Conservation (phyloP, 2,329 filamentous ascomycete species). For the Calonectria pauciramosa region DNA sequence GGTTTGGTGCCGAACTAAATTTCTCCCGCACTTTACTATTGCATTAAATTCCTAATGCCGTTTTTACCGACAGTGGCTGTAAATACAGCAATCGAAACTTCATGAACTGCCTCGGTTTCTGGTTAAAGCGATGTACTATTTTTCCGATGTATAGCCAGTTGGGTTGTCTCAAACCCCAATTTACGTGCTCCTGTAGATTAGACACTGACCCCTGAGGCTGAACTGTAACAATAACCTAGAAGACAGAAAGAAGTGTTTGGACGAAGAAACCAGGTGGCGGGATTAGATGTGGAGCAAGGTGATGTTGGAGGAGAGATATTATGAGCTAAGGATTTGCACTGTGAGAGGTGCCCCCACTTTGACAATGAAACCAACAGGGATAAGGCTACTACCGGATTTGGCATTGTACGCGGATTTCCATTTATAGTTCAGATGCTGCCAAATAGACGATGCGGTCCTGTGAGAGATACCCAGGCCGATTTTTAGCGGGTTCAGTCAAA, state of each 20-base stretch:
- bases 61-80: not conserved
- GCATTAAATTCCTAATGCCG: too few species aligned
- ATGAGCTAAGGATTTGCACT: too few species aligned
- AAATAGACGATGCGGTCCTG: not conserved
- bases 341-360: too few species aligned
- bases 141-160: not conserved
- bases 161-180: not conserved
- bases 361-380: too few species aligned
- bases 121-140: not conserved
- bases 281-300: too few species aligned
- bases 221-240: too few species aligned
- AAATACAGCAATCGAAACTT: accelerated
- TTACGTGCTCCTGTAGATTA: not conserved
- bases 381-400: not conserved
- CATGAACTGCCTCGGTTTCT: accelerated
- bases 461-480: not conserved
- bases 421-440: not conserved
- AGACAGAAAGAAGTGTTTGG: too few species aligned
- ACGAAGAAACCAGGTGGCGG: too few species aligned
- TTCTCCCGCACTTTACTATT: too few species aligned
- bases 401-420: not conserved
- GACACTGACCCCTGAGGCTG: not conserved
- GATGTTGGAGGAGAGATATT: too few species aligned
- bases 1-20: too few species aligned
- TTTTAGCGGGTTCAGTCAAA: not conserved